These are phyloP conservation scores for Xylaria telfairii DNA, from an alignment of 495 filamentous ascomycete species.

Conservation along the genomic window DNA sequence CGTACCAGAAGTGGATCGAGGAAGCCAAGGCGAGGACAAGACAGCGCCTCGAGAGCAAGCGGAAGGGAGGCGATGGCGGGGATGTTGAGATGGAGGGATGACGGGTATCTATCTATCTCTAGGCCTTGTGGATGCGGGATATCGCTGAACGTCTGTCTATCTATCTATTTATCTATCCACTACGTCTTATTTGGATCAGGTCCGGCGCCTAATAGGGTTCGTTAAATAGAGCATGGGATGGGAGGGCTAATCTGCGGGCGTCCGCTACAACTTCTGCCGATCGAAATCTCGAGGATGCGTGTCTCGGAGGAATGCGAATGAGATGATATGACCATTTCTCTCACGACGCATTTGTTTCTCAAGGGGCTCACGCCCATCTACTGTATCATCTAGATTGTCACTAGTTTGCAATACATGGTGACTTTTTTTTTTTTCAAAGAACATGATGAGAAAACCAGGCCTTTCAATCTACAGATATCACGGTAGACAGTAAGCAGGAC, in stretches of 20 bases:
- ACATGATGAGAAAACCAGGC: neutral
- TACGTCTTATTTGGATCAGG: neutral
- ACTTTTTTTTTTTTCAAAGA: too few species aligned
- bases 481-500: neutral
- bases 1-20: conserved; percentile 81
- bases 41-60: conserved; percentile 62
- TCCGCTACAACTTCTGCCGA: neutral
- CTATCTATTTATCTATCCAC: too few species aligned
- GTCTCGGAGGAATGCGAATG: neutral
- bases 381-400: neutral
- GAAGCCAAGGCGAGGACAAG: conserved; percentile 73
- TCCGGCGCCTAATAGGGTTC: neutral
- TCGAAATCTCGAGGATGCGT: neutral
- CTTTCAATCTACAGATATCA: neutral
- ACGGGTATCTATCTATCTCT: neutral
- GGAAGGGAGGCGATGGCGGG: conserved; percentile 48
- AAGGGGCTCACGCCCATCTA: neutral
- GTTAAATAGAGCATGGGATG: neutral
- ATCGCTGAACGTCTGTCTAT: neutral
- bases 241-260: neutral
- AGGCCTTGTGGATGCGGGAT: neutral
- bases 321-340: neutral
- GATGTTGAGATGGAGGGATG: conserved; percentile 54
- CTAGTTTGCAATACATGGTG: neutral
- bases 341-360: neutral